A percentile compares a stretch with the other conserved stretches of the same genome.
Conservation (phyloP, 495 filamentous ascomycete species). For the Neurospora sp. region DNA sequence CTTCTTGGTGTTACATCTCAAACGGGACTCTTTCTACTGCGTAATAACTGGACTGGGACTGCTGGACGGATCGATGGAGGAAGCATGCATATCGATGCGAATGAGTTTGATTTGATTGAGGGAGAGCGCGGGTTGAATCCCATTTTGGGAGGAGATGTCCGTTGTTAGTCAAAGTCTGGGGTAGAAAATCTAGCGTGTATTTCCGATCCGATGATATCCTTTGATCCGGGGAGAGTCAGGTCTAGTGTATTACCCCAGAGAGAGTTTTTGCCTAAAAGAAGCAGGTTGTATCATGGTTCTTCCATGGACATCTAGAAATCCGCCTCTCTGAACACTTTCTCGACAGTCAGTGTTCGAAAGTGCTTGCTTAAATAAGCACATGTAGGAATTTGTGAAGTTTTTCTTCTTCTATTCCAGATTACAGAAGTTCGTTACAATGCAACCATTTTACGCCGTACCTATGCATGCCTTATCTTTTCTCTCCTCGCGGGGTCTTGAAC, state of each 20-base stretch:
- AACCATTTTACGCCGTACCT: background rate
- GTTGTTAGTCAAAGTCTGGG: background rate
- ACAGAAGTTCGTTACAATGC: background rate
- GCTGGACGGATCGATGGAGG: background rate
- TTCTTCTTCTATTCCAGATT: background rate
- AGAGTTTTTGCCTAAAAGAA: background rate
- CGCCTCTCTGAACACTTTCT: background rate
- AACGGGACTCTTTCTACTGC: background rate
- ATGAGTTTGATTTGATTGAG: background rate
- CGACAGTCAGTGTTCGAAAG: background rate
- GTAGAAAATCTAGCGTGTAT: background rate
- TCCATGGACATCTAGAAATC: background rate
- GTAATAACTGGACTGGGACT: background rate
- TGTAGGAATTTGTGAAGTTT: background rate
- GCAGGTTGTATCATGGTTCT: background rate
- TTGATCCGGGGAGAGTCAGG: background rate
- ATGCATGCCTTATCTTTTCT: background rate
- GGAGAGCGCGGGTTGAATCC: background rate
- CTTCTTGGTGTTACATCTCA: background rate
- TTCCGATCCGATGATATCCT: background rate
- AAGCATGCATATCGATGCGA: background rate
- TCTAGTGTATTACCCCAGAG: background rate
- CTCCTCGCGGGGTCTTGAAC: background rate
- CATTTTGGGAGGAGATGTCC: background rate
- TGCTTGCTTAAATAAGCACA: background rate